Base-by-base conservation (phyloP, 352 stramenopile genomes). In the Phytophthora syringae region DNA sequence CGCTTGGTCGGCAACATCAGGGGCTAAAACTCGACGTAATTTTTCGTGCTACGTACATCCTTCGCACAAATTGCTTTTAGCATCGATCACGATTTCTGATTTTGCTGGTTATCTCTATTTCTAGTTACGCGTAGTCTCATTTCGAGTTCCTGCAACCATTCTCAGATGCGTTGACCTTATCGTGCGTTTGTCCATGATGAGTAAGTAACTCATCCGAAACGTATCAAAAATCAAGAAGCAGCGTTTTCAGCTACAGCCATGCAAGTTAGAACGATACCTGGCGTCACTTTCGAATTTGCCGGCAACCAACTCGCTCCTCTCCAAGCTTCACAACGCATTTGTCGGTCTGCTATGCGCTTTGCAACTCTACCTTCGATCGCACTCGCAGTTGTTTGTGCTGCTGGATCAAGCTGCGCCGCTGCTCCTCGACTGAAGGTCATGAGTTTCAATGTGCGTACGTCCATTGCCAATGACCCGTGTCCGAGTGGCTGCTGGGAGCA, bases 401-500 rank as follows among this genome's bases (percentile, higher is more conserved):
- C 18, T 16, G 43, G 50, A 13, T 49, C 24, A 42, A 67, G 51
- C 13, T 67, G 49, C 45, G 27, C 5, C 15, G 30, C 32, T 28
- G 42, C 52, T 16, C 40, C 43, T 39, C 43, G 43, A 32, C 50
- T 88, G 48, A 84, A 84, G 34, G 73, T 90, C 25, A 90, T 90
- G 81, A 90, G 75, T 53, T 88, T 92, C 56, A 92, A 92, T 39
- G 37, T 92, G 28, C 81, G 84, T 43, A 92, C 84, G 36, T 82
- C 81, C 15, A 60, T 85, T 11, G 84, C 84, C 13, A 82, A 79
- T 11, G 81, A 92, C 21, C 74, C 82, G 9, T 93, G 82, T 53
- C 79, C 80, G 0, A 64, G 53, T 24, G 84, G 84, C n/a, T 93
- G 84, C 57, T 93, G 84, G 84, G 64, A 67, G 2, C 47, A 74